Percentiles rank a stretch among this genome's conserved stretches.
Conservation (phyloP, 371 early-diverging fungal species). For the Enteropsectra breve region DNA sequence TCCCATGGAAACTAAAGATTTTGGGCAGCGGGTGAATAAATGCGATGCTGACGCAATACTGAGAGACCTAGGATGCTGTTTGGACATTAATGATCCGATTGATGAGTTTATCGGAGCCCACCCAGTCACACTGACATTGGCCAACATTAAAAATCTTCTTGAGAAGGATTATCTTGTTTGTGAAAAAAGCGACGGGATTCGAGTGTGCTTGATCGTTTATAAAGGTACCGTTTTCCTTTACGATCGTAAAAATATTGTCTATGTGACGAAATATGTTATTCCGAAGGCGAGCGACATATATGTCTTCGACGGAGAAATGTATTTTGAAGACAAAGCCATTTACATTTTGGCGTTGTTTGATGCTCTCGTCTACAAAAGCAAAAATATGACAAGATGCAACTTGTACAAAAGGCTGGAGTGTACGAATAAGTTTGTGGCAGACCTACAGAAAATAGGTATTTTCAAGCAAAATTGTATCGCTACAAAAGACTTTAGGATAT, state of each 20-base stretch:
- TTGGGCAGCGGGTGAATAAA: too few species aligned
- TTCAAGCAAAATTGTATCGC: background rate
- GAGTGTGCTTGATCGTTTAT: constrained; percentile 65
- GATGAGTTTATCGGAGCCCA: constrained; percentile 78
- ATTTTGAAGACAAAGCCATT: constrained; percentile 23
- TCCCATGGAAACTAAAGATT: too few species aligned
- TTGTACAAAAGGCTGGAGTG: constrained; percentile 47
- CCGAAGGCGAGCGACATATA: background rate
- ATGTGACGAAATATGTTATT: constrained; percentile 17
- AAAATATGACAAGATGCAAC: constrained; percentile 13
- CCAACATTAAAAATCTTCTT: constrained; percentile 66
- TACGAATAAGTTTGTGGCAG: constrained; percentile 40
- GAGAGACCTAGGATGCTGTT: too few species aligned
- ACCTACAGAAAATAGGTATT: constrained; percentile 5
- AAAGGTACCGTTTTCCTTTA: constrained; percentile 46
- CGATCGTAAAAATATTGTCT: constrained; percentile 55
- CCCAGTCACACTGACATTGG: constrained; percentile 72
- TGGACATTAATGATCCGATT: too few species aligned
- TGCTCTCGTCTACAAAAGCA: constrained; percentile 45
- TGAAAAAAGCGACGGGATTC: constrained; percentile 90
- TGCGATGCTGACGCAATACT: too few species aligned
- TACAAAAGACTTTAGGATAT: constrained; percentile 24
- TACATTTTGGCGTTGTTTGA: constrained; percentile 55
- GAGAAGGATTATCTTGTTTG: constrained; percentile 78
- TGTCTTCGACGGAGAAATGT: constrained; percentile 58